These are phyloP conservation scores for Moricandia moricandioides DNA, from an alignment of 345 rosid species.

Conservation along the genomic window DNA sequence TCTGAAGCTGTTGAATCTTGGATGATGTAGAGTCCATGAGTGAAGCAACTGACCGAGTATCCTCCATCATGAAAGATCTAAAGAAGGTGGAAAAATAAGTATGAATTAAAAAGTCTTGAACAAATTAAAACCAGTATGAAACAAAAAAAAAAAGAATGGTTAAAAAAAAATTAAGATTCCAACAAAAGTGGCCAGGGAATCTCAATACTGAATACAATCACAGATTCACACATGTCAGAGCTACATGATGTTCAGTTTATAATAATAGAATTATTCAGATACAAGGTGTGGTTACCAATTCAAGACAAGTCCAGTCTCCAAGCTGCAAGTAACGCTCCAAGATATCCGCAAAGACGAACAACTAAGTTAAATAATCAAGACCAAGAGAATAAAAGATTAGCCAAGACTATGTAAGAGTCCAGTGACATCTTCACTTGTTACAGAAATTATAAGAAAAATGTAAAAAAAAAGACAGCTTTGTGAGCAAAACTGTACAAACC, in stretches of 20 bases:
- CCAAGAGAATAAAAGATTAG: background rate
- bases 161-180: background rate
- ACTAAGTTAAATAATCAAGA: conserved; percentile 5
- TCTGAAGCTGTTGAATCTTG: conserved; percentile 97
- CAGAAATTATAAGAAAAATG: too few relatives aligned
- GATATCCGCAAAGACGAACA: background rate
- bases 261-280: background rate
- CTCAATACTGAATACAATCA: conserved; percentile 4
- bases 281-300: conserved; percentile 23
- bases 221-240: background rate
- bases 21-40: conserved; percentile 80
- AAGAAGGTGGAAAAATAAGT: background rate
- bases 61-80: conserved; percentile 66
- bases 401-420: background rate
- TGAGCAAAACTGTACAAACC: too few relatives aligned
- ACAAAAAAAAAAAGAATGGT: background rate
- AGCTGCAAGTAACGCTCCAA: conserved; percentile 14
- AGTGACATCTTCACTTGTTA: background rate
- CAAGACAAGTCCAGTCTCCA: conserved; percentile 10
- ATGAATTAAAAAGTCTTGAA: background rate
- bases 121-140: background rate
- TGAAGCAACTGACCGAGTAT: conserved; percentile 58
- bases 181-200: background rate
- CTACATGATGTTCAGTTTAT: background rate
- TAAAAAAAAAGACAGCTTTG: too few relatives aligned